Percentiles rank a stretch among this genome's conserved stretches.
These are phyloP conservation scores for Pelargonium exstipulatum DNA, from an alignment of 441 rosid genomes.

Conservation along the genomic window DNA sequence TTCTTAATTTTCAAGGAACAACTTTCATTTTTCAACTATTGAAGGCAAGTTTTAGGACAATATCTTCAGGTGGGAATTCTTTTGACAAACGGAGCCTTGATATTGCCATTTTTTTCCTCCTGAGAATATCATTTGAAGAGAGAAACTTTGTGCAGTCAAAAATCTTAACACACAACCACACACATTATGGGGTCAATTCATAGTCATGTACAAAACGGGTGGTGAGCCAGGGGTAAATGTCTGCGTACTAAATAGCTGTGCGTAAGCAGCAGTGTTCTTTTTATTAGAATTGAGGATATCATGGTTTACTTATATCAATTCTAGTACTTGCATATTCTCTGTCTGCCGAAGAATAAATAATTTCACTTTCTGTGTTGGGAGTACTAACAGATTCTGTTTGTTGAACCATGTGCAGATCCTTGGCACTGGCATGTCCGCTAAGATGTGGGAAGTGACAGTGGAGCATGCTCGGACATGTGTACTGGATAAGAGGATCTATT, in stretches of 20 bases:
- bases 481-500: constrained; percentile 56
- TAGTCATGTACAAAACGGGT: neutral
- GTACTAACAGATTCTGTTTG: neutral
- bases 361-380: neutral
- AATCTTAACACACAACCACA: neutral
- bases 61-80: neutral
- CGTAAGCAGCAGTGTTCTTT: neutral
- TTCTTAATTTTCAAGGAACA: too few relatives aligned
- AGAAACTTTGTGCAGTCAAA: neutral
- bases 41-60: neutral
- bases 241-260: neutral
- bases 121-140: neutral
- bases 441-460: constrained; percentile 93
- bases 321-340: too few relatives aligned
- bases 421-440: constrained; percentile 96
- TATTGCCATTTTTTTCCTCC: neutral
- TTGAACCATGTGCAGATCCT: constrained; percentile 50
- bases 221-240: neutral
- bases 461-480: constrained; percentile 85
- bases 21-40: too few relatives aligned
- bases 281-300: neutral
- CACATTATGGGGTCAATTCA: too few relatives aligned
- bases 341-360: neutral
- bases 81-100: neutral
- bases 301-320: too few relatives aligned